Evolutionary conservation across 495 filamentous ascomycete species (phyloP).

Genomic region (Ascobolus immersus): DNA sequence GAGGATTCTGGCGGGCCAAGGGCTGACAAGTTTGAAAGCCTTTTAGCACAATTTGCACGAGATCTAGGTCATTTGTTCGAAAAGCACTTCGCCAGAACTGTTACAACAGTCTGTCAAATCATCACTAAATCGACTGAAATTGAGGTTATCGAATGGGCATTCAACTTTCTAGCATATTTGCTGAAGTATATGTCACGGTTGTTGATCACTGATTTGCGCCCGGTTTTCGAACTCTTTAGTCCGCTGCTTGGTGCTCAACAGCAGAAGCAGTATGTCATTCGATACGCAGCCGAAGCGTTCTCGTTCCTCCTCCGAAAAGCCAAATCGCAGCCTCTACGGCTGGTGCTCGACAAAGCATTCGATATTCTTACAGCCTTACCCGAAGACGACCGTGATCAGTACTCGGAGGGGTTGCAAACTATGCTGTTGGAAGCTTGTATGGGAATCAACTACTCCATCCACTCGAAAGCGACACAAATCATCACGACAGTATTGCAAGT

Average conservation of each 20-base stretch:
- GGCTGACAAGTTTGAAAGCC: slow-evolving; percentile 6
- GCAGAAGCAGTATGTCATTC: slow-evolving; percentile 58
- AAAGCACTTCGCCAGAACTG: slow-evolving; percentile 47
- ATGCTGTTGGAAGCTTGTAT: slow-evolving; percentile 53
- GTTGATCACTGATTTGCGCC: slow-evolving; percentile 58
- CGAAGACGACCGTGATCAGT: slow-evolving; percentile 30
- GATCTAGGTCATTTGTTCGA: slow-evolving; percentile 78
- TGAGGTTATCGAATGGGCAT: slow-evolving; percentile 87
- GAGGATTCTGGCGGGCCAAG: not conserved
- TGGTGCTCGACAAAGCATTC: slow-evolving; percentile 41
- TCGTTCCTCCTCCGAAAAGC: slow-evolving; percentile 84
- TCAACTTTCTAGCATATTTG: slow-evolving; percentile 76
- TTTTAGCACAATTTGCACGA: slow-evolving; percentile 72
- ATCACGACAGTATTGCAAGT: slow-evolving; percentile 31
- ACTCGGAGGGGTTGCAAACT: slow-evolving; percentile 67
- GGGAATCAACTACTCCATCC: slow-evolving; percentile 38
- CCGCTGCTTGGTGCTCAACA: slow-evolving; percentile 62
- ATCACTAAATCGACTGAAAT: slow-evolving; percentile 34
- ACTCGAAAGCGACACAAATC: slow-evolving; percentile 55
- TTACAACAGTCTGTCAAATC: slow-evolving; percentile 39
- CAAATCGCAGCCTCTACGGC: slow-evolving; percentile 42
- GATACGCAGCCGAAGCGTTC: slow-evolving; percentile 84
- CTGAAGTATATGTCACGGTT: slow-evolving; percentile 88
- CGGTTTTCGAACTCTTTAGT: slow-evolving; percentile 33
- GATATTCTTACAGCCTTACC: no score